A percentile compares a stretch with the other conserved stretches of the same genome.
phyloP scores from a whole-genome alignment of 73 alveolate genomes.

The Urostyla sp. region DNA sequence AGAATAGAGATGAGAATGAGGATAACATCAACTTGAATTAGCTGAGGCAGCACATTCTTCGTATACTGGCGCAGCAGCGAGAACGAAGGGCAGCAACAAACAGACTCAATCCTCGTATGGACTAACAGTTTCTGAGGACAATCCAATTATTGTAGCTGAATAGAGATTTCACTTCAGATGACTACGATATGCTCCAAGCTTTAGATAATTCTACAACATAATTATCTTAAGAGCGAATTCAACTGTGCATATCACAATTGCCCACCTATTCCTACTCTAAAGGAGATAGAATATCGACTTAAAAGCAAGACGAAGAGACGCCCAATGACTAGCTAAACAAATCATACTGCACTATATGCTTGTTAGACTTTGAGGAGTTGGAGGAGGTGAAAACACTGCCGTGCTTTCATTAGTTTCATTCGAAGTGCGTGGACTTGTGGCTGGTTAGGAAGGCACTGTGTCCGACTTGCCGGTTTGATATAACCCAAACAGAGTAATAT shows the following conservation, averaged over 20 bases:
- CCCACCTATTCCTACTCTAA: slow-evolving; percentile 20
- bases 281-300: background rate
- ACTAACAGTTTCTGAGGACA: no score
- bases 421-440: slow-evolving; percentile 86
- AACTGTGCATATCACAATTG: slow-evolving; percentile 4
- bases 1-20: no score
- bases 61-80: no score
- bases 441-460: slow-evolving; percentile 58
- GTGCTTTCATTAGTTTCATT: slow-evolving; percentile 89
- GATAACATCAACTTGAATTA: no score
- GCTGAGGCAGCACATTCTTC: no score
- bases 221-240: background rate
- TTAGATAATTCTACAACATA: slow-evolving; percentile 3
- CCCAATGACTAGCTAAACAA: slow-evolving; percentile 57
- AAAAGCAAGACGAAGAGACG: background rate
- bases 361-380: slow-evolving; percentile 81
- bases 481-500: background rate
- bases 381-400: slow-evolving; percentile 79
- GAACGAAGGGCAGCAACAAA: no score
- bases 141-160: slow-evolving; percentile 5
- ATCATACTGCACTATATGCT: slow-evolving; percentile 82
- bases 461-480: slow-evolving; percentile 47
- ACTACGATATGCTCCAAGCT: slow-evolving; percentile 29
- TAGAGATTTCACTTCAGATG: slow-evolving; percentile 48
- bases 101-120: no score